Base-by-base conservation (phyloP, 805 yeast species). In the Candida hispaniensis region DNA sequence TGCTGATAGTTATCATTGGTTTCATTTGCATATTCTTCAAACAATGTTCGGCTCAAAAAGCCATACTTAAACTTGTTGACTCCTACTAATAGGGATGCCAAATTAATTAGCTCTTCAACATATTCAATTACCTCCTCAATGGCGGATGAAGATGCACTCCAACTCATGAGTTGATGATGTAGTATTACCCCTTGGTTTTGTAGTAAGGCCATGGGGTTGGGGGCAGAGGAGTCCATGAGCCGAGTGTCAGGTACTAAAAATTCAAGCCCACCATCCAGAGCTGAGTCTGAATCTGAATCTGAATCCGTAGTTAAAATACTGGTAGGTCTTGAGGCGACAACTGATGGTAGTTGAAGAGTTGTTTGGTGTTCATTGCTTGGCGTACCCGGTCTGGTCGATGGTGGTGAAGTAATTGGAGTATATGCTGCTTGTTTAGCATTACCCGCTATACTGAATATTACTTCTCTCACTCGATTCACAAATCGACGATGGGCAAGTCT, bases 121-220 rank as follows among this genome's bases (percentile, higher is more conserved):
- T 65, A 67, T 30, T 62, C 67, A 26, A 68, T 65, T 20, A 69
- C 55, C 41, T 69, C 73, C 41, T 65, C 71, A 2, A 63, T 47
- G 0, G 71, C 69, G 3, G 67, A 61, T 39, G 62, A 61, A 2
- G 69, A 52, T 2, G 73, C 73, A 45, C 65, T 67, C 74, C 74
- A 69, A 38, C 66, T 57, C 43, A 69, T 48, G 38, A 41, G 58
- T 56, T 39, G 62, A 63, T 39, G 59, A 47, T 34, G 36, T 7
- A 40, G 34, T 43, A 44, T 43, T 6, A 26, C 26, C 10, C 27
- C 33, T 18, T 20, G 46, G 11, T 54, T 56, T 22, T 51, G 53
- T 5, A 20, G 28, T 5, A 28, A 16, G 25, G 26, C 24, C 4
- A 14, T 26, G 3, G 35, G 32, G 3, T 22, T n/a, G n/a, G n/a